Base-by-base conservation (phyloP, 2,329 filamentous ascomycete genomes). In the Fusarium oxysporum region DNA sequence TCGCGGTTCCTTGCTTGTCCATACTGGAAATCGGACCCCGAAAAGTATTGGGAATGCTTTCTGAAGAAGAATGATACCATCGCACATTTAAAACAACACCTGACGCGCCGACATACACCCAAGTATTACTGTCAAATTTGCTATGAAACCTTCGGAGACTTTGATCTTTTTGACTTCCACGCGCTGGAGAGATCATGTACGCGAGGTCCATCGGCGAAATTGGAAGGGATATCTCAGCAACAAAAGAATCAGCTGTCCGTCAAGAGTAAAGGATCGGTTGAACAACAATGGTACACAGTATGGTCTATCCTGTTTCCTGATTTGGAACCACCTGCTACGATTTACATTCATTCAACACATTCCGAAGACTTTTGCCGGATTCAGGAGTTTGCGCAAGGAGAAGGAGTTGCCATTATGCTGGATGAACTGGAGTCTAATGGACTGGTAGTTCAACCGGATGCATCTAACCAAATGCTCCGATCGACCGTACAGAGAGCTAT, bases 181-280 rank as follows among this genome's bases (percentile, higher is more conserved):
- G n/a, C n/a, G n/a, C n/a, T n/a, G n/a, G n/a, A n/a, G n/a, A n/a
- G n/a, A n/a, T n/a, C n/a, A n/a, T n/a, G n/a, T n/a, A n/a, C n/a
- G n/a, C n/a, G n/a, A n/a, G n/a, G 17, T 11, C 17, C 37, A 1
- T 43, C 28, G 0, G n/a, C 38, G 0, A 44, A 16, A 1, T 7
- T 56, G 3, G 53, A 56, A 19, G 53, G 53, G 0, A 56, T 56
- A 30, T 56, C 53, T 14, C 53, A 56, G 3, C 21, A 25, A 32
- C 53, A 56, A 8, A 56, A 56, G 28, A 56, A 43, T 2, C 10
- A 23, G 1, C 1, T 56, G 0, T 41, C 38, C 3, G 9, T 43
- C 0, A 56, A 44, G 37, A 30, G 53, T 11, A 56, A 56, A 12
- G 53, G 53, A 0, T 33, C 53, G 0, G 38, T 56, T 3, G 53